Evolutionary conservation across 192 early-diverging fungal genomes (phyloP).

Genomic region (Linnemannia exigua): DNA sequence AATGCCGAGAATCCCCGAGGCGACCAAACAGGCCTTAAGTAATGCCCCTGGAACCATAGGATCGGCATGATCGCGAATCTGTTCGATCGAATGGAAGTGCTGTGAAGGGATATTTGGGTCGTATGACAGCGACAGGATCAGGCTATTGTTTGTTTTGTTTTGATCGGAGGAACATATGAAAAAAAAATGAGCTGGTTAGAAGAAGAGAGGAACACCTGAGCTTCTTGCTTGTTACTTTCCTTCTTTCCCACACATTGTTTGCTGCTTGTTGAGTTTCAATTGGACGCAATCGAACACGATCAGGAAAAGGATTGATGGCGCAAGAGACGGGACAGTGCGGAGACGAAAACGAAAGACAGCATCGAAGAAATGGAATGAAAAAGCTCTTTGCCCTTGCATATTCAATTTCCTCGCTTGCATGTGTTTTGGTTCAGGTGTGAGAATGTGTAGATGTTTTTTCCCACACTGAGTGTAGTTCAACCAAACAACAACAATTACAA

Average conservation of each 20-base stretch:
- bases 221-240: no score
- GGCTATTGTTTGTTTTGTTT: slow-evolving; percentile 1
- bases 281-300: background rate
- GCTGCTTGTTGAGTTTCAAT: background rate
- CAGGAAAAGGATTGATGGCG: background rate
- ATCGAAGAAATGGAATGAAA: background rate
- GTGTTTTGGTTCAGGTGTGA: background rate
- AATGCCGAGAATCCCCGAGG: slow-evolving; percentile 38
- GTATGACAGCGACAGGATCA: slow-evolving; percentile 33
- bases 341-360: background rate
- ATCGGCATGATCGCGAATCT: slow-evolving; percentile 48
- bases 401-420: background rate
- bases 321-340: background rate
- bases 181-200: background rate
- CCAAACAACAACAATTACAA: background rate
- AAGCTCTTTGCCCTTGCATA: slow-evolving; percentile 13
- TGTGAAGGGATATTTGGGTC: slow-evolving; percentile 22
- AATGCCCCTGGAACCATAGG: slow-evolving; percentile 39
- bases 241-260: background rate
- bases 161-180: no score
- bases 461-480: background rate
- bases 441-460: background rate
- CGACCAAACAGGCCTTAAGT: slow-evolving; percentile 52
- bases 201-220: background rate
- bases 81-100: slow-evolving; percentile 34